Base-by-base conservation (phyloP, 257 asterid species). In the Orobanche coerulescens region DNA sequence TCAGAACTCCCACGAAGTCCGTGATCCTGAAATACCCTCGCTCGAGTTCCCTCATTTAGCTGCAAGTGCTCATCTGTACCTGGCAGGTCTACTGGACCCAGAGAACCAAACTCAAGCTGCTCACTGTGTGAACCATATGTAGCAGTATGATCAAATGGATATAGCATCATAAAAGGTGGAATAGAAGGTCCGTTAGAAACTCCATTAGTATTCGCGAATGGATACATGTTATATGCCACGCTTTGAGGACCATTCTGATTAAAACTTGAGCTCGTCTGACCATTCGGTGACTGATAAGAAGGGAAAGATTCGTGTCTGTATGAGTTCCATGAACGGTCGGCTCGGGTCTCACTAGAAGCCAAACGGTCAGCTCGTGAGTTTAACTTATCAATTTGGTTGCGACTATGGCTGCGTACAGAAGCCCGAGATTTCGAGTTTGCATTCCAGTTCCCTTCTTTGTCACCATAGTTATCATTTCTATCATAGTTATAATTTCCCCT, bases 91-190 rank as follows among this genome's bases (percentile, higher is more conserved):
- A 78, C 76, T 8, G 87, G 87, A 62, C 89, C 87, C 23, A 92
- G 65, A 37, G 98, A 79, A 56, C 95, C 95, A 70, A 92, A 88
- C 77, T 92, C 98, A 23, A 84, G 87, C 71, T 77, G 96, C 57
- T 92, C 98, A 57, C 78, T 75, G 55, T 75, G 86, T 66, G 78
- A 70, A 57, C 78, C 81, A 62, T 82, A 79, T 46, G 43, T 18
- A 50, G 76, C 80, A 72, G 73, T 75, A 30, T 84, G 82, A 30
- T 86, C 95, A 71, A 64, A 78, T n/a, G 96, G 97, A 78, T 87
- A 87, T 42, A 87, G 36, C 90, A 83, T 85, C 74, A 87, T 79
- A 44, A 76, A 77, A 22, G 94, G 95, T 31, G 83, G 72, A 55
- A 9, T 76, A 37, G 82, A 62, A 58, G 83, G 82, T 37, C 95